These are phyloP conservation scores for Euphorbia pulcherrima DNA, from an alignment of 345 rosid genomes.

Conservation along the genomic window DNA sequence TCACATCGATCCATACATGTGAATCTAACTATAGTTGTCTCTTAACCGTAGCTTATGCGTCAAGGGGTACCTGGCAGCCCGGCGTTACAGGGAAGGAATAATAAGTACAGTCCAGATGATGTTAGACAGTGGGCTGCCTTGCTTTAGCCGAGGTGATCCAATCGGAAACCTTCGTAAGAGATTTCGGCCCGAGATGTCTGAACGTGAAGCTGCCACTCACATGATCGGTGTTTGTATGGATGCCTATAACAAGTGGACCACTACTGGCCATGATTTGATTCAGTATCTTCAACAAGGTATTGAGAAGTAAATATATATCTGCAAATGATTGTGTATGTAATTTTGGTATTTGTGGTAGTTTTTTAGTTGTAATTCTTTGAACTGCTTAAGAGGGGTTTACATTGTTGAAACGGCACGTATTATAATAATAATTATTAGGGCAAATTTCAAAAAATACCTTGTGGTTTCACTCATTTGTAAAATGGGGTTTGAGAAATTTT, in stretches of 20 bases:
- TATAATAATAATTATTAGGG: no score
- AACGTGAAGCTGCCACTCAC: conserved; percentile 92
- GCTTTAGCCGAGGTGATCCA: conserved; percentile 96
- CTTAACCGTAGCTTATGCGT: conserved; percentile 61
- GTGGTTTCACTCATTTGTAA: no score
- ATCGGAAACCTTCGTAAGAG: conserved; percentile 95
- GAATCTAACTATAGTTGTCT: not conserved
- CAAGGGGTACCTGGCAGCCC: conserved; percentile 84
- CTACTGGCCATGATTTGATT: conserved; percentile 90
- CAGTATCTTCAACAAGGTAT: conserved; percentile 96
- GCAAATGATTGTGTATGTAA: conserved; percentile 37
- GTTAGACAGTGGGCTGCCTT: conserved; percentile 97
- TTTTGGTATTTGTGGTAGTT: conserved; percentile 13
- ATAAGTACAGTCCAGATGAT: conserved; percentile 74
- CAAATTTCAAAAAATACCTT: no score
- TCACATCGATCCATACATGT: not conserved
- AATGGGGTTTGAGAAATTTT: no score
- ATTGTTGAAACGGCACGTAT: conserved; percentile 14
- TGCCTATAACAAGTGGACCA: conserved; percentile 96
- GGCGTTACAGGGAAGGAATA: conserved; percentile 87
- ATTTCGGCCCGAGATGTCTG: conserved; percentile 93
- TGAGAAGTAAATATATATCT: conserved; percentile 54
- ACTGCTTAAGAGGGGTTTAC: not conserved
- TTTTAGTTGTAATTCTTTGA: conserved; percentile 18
- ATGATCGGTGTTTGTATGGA: conserved; percentile 82